These are phyloP conservation scores for Cunninghamia lanceolata DNA, from an alignment of 75 land plant species.

Conservation along the genomic window DNA sequence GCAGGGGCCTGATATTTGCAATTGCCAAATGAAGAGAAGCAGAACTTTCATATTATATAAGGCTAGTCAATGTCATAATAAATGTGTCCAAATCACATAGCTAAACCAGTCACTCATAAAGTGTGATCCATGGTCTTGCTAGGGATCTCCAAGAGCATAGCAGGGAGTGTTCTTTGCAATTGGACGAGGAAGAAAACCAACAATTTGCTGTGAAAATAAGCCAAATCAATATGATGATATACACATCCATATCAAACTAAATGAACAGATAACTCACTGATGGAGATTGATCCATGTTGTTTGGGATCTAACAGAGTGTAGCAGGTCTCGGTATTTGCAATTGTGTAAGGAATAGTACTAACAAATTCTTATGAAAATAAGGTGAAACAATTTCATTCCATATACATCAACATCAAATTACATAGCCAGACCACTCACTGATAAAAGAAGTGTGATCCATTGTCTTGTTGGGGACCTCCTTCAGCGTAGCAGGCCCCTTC, in stretches of 20 bases:
- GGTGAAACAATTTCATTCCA: not conserved
- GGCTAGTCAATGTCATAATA: not conserved
- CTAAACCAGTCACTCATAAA: not conserved
- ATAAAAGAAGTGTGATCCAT: conserved; percentile 77
- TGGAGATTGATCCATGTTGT: conserved; percentile 70
- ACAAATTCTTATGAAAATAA: not conserved
- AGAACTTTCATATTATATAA: not conserved
- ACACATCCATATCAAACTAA: conserved; percentile 19
- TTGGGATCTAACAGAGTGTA: conserved; percentile 36
- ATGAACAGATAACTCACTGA: conserved; percentile 55
- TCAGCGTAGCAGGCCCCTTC: conserved; percentile 27
- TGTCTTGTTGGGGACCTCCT: conserved; percentile 50
- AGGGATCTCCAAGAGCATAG: conserved; percentile 33
- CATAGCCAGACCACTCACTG: conserved; percentile 65
- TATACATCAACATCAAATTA: conserved; percentile 20
- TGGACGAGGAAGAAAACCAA: not conserved
- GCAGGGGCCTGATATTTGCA: not conserved
- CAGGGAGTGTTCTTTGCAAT: not conserved
- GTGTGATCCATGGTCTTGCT: conserved; percentile 32
- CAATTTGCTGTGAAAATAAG: not conserved
- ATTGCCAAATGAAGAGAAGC: no score
- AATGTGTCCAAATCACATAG: not conserved
- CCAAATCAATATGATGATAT: not conserved
- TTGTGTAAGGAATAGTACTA: not conserved
- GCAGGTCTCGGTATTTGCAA: not conserved